A percentile compares a stretch with the other conserved stretches of the same genome.
Evolutionary conservation across 1,284 basidiomycete genomes (phyloP).

Genomic region (Pascua sp.): DNA sequence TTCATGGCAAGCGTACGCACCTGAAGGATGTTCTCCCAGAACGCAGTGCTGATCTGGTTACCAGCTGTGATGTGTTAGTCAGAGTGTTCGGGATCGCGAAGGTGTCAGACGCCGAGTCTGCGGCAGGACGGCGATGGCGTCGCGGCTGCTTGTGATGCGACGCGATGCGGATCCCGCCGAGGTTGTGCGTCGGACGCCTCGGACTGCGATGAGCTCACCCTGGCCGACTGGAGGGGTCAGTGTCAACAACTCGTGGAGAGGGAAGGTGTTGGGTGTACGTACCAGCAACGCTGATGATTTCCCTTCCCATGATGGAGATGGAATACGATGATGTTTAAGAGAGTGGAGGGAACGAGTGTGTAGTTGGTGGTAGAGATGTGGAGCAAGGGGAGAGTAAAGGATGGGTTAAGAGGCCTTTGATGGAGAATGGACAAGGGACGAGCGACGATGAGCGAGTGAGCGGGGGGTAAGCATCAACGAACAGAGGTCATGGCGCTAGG

Average conservation of each 20-base stretch:
- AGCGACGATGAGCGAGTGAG: neutral
- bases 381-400: neutral
- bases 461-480: too few relatives aligned
- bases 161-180: neutral
- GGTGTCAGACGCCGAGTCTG: neutral
- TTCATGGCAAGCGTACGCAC: constrained; percentile 19
- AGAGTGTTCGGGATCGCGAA: neutral
- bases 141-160: neutral
- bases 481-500: too few relatives aligned
- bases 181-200: too few relatives aligned
- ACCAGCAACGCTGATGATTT: constrained; percentile 44
- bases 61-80: constrained; percentile 27
- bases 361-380: neutral
- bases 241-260: neutral
- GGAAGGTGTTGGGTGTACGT: constrained; percentile 4
- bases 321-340: neutral
- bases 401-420: neutral
- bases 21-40: constrained; percentile 47
- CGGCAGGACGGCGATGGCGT: neutral
- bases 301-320: constrained; percentile 33
- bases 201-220: constrained; percentile 13
- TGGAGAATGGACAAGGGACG: neutral
- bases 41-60: constrained; percentile 45
- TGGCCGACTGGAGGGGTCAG: constrained; percentile 24
- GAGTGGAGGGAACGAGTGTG: neutral